Conservation (phyloP, 2,329 filamentous ascomycete genomes). For the Hypoxylon sp. region DNA sequence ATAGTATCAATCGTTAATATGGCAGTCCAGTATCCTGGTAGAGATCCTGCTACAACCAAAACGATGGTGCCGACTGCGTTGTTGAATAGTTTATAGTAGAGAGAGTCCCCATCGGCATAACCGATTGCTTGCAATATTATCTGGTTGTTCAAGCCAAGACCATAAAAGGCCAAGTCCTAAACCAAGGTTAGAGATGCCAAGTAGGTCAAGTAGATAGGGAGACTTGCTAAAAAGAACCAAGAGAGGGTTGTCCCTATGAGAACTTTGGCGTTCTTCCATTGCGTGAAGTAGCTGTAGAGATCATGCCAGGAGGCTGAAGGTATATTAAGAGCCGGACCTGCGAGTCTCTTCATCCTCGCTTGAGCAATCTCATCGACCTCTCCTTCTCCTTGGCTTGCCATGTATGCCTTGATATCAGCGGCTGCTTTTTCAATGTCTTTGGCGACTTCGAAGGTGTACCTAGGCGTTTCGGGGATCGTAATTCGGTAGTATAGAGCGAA, state of each 20-base stretch:
- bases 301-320: slow-evolving; percentile 80
- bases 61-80: slow-evolving; percentile 84
- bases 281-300: slow-evolving; percentile 75
- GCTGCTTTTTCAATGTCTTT: slow-evolving; percentile 82
- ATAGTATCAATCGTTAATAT: slow-evolving; percentile 81
- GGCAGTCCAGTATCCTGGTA: slow-evolving; percentile 86
- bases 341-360: slow-evolving; percentile 67
- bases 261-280: slow-evolving; percentile 79
- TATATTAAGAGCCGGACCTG: slow-evolving; percentile 69
- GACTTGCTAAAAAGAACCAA: slow-evolving; percentile 80
- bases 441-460: slow-evolving; percentile 85
- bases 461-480: slow-evolving; percentile 87
- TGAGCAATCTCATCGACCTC: slow-evolving; percentile 64
- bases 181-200: slow-evolving; percentile 31
- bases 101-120: slow-evolving; percentile 72
- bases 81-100: slow-evolving; percentile 80
- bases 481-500: slow-evolving; percentile 88
- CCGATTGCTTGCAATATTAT: slow-evolving; percentile 81
- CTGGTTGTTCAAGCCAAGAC: slow-evolving; percentile 81
- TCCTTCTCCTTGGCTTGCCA: slow-evolving; percentile 64
- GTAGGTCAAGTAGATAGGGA: neutral
- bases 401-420: slow-evolving; percentile 76
- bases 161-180: slow-evolving; percentile 77
- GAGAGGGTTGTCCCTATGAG: slow-evolving; percentile 83
- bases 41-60: slow-evolving; percentile 80